Base-by-base conservation (phyloP, 768 basidiomycete genomes). In the Hortiboletus flavorubellus region DNA sequence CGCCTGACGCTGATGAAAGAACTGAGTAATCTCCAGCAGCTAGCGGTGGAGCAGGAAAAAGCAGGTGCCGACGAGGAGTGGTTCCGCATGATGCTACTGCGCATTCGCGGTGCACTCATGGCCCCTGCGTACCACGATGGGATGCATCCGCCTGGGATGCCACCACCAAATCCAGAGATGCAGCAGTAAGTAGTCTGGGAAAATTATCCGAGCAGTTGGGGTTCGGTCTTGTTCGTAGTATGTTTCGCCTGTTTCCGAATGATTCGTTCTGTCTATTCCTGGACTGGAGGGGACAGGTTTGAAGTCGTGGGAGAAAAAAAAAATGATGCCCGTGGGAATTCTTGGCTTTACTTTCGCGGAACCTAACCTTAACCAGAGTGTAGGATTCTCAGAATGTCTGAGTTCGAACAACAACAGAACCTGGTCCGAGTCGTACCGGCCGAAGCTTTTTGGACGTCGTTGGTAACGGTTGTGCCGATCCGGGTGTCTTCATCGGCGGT, bases 31-130 rank as follows among this genome's bases (percentile, higher is more conserved):
- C 73, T 93, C 53, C 85, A 87, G 64, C 84, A 87, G 59, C 73
- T 91, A n/a, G 87, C 91, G 0, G 78, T 73, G 9, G 87, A 92
- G 62, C 91, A 92, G 65, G 89, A 93, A 67, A 91, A 91, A 72
- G 82, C 83, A 18, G 87, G 86, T 31, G 86, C 80, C 3, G 89
- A 89, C 48, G 84, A 83, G 43, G 91, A 93, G 58, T 93, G 91
- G 91, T 93, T 85, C 63, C 76, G 86, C 59, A 86, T 89, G 82
- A 92, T 93, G 89, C 66, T 91, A 9, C 78, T 89, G 65, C 83
- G 88, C n/a, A 83, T 92, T 41, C 78, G 91, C 51, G 79, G 78
- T 42, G 86, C 86, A 16, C 75, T 91, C 59, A 83, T 91, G 81
- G 82, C 75, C 4, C 69, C 72, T 49, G 68, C 74, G 1, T 70